These are phyloP conservation scores for Lumnitzera racemosa DNA, from an alignment of 345 rosid genomes.

Conservation along the genomic window DNA sequence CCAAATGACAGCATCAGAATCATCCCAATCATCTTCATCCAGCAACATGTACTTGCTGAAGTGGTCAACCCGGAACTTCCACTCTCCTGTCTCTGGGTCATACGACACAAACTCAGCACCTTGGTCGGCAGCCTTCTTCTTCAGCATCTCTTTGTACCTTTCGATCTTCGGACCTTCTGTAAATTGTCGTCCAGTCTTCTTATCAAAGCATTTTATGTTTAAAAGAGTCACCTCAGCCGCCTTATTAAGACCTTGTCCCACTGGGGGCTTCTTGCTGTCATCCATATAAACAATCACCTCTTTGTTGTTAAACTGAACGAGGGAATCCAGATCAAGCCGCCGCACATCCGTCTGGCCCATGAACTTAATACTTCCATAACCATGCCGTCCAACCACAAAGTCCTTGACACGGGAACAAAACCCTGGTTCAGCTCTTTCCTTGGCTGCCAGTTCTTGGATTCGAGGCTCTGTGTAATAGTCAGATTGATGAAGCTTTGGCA, in stretches of 20 bases:
- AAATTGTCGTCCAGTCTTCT: constrained; percentile 55
- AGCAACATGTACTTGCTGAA: constrained; percentile 62
- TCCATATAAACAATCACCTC: constrained; percentile 98
- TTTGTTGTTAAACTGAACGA: constrained; percentile 75
- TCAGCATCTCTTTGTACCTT: constrained; percentile 76
- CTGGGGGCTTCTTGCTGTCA: constrained; percentile 79
- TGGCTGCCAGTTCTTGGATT: constrained; percentile 88
- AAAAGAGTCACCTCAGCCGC: constrained; percentile 93
- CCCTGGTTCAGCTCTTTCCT: constrained; percentile 76
- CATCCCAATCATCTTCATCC: constrained; percentile 30
- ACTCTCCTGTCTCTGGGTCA: constrained; percentile 71
- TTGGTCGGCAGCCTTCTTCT: constrained; percentile 80
- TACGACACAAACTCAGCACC: constrained; percentile 83
- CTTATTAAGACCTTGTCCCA: constrained; percentile 90
- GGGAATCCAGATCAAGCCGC: constrained; percentile 65
- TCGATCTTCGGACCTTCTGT: constrained; percentile 64
- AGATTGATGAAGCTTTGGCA: constrained; percentile 79
- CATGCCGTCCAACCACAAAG: constrained; percentile 82
- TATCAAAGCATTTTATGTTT: constrained; percentile 85
- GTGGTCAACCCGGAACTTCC: constrained; percentile 85
- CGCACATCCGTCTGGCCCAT: constrained; percentile 84
- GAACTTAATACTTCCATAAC: constrained; percentile 83
- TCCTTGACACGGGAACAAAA: constrained; percentile 65
- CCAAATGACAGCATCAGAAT: constrained; percentile 8
- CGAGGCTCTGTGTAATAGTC: constrained; percentile 94